These are phyloP conservation scores for Juglanconis oblonga DNA, from an alignment of 2,329 filamentous ascomycete species.

Conservation along the genomic window DNA sequence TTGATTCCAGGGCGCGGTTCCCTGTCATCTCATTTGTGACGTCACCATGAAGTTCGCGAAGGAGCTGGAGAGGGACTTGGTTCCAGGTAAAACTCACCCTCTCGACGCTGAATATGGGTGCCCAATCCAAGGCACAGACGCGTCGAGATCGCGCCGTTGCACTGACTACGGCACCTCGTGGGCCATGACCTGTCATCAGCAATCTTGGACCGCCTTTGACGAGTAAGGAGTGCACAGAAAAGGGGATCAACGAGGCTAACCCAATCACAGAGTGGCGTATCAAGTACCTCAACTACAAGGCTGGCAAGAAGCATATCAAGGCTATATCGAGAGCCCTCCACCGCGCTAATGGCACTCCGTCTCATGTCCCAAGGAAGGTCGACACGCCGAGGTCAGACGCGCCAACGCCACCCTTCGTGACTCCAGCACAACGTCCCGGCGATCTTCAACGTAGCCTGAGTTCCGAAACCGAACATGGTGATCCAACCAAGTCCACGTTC, in stretches of 20 bases:
- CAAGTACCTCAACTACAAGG: conserved; percentile 95
- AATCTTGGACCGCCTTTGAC: too few relatives aligned
- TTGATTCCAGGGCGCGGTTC: neutral
- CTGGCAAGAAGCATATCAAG: conserved; percentile 92
- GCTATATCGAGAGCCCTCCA: conserved; percentile 70
- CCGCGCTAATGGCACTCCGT: conserved; percentile 54
- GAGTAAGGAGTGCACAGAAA: neutral
- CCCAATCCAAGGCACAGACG: too few relatives aligned
- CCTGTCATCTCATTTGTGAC: conserved; percentile 21
- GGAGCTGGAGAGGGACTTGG: conserved; percentile 81
- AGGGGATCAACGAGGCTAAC: neutral
- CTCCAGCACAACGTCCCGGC: conserved; percentile 25
- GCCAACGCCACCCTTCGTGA: conserved; percentile 21
- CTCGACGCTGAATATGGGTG: too few relatives aligned
- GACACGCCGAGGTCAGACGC: conserved; percentile 28
- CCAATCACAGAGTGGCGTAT: conserved; percentile 72
- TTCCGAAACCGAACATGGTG: conserved; percentile 2
- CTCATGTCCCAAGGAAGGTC: conserved; percentile 26
- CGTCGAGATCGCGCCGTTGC: too few relatives aligned
- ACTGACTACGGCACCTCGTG: too few relatives aligned
- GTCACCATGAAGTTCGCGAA: conserved; percentile 64
- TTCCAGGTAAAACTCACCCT: conserved; percentile 62
- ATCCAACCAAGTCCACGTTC: conserved; percentile 26
- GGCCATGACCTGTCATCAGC: neutral
- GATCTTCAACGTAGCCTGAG: conserved; percentile 22